Base-by-base conservation (phyloP, 2,329 filamentous ascomycete species). In the Colletotrichum musicola region DNA sequence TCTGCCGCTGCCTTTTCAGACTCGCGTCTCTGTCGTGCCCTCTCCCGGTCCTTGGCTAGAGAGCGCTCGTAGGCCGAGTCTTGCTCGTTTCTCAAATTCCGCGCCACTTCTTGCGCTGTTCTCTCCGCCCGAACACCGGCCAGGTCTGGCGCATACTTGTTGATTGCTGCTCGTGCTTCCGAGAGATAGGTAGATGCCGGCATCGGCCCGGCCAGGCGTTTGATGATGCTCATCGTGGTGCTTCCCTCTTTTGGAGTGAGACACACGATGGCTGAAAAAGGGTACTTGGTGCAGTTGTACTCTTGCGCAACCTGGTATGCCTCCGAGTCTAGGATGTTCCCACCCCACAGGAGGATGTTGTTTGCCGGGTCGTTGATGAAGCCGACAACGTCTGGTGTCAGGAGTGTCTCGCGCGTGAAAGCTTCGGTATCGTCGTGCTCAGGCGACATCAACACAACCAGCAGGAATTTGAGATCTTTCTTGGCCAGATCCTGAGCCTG, bases 31-130 rank as follows among this genome's bases (percentile, higher is more conserved):
- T 92, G 89, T 38, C 93, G 86, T 0, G 93, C 92, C 20, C 95
- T 91, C 78, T 97, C 95, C 46, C 95, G 87, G 79, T 99, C 96
- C 69, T 90, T 89, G 10, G 95, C 95, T 35, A 99, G 84, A 0
- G 93, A 97, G 70, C 94, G 89, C 81, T 99, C 95, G 78, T 99
- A 99, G 0, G 96, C 96, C 10, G 89, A 92, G 77, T 98, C 94
- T 78, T 99, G 96, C 78, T 97, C 90, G 69, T 92, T 88, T n/a
- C 95, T 89, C 40, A 99, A 84, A 74, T 84, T 93, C 53, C 95
- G 88, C n/a, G 92, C 88, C 2, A 93, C 90, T 76, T 97, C 90
- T 73, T 97, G 93, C 49, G 94, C 93, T 16, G 89, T 88, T 61
- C 95, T 87, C 74, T 93, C 90, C 2, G 91, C 88, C n/a, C 95